Evolutionary conservation across 495 filamentous ascomycete species (phyloP), one percentile per base, ranked within the genome.

Genomic region (Amphirosellinia nigrospora): DNA sequence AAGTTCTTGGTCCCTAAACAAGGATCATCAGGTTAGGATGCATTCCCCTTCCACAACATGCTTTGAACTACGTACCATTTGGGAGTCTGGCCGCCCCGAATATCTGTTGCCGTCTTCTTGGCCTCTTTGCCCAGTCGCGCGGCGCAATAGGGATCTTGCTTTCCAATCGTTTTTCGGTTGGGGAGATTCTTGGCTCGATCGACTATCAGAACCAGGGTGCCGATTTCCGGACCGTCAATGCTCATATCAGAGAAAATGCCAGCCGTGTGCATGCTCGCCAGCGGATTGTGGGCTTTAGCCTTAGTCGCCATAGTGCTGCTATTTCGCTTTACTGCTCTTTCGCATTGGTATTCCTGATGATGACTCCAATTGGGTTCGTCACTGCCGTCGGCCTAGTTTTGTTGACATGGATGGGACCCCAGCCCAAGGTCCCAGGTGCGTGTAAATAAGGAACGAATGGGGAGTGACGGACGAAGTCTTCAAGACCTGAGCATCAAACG

Each of bases 101-200:
- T 89, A 81, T 99, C 96, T 7, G 94, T 97, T 34, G 92, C 92
- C 2, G 96, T 99, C 82, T 97, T 97, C 86, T 97, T 97, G 21
- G 95, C 96, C 81, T 98, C 95, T 79, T 99, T 99, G 11, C 95
- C 96, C 38, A 99, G 81, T 53, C 96, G 86, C 43, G 93, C 94
- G 56, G 96, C 95, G 81, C 94, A 97, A 78, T 98, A 99, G 8
- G 96, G 94, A 78, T 98, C 94, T 82, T 99, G 96, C 82, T 99
- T 99, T 65, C 96, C 95, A 86, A 98, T 97, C 3, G 93, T 93
- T 84, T 95, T 95, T 70, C 93, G 84, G 79, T 98, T 99, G 48
- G 96, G 96, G 65, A 99, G 84, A 78, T 99, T 99, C 87, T 96
- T 98, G 64, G 92, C 93, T 56, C 92, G 87, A 80, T 99, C 96